Percentiles rank a stretch among this genome's conserved stretches.
Evolutionary conservation across 169 alveolate species (phyloP).

Genomic region (Eimeria necatrix): DNA sequence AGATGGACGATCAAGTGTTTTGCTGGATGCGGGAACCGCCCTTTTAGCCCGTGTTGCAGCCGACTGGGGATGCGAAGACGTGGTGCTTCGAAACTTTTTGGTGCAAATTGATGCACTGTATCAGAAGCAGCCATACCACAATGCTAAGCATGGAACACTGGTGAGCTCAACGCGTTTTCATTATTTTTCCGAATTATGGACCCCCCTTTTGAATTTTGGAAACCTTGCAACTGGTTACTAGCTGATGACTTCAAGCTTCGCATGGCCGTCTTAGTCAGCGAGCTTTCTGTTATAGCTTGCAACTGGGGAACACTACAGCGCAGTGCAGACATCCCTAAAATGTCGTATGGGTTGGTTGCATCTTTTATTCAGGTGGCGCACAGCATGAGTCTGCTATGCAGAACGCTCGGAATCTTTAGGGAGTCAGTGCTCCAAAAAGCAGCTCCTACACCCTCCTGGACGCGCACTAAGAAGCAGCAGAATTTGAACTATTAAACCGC

Average conservation of each 20-base stretch:
- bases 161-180: not conserved
- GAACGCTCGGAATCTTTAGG: constrained; percentile 15
- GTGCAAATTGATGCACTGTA: not conserved
- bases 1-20: not conserved
- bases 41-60: not conserved
- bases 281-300: too few relatives aligned
- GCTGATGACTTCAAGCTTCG: too few relatives aligned
- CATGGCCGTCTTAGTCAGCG: too few relatives aligned
- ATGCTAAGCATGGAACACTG: constrained; percentile 44
- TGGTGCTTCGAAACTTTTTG: constrained; percentile 40
- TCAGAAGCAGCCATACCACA: constrained; percentile 35
- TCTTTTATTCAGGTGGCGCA: constrained; percentile 17
- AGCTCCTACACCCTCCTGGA: too few relatives aligned
- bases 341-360: not conserved
- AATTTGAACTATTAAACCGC: too few relatives aligned
- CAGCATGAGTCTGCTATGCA: constrained; percentile 23
- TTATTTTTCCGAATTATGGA: too few relatives aligned
- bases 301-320: too few relatives aligned
- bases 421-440: not conserved
- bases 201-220: too few relatives aligned
- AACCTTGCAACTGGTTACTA: too few relatives aligned
- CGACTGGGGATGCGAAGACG: constrained; percentile 21
- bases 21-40: constrained; percentile 51
- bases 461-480: too few relatives aligned
- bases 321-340: too few relatives aligned